These are phyloP conservation scores for Begonia peltatifolia DNA, from an alignment of 306 rosid species.

Conservation along the genomic window DNA sequence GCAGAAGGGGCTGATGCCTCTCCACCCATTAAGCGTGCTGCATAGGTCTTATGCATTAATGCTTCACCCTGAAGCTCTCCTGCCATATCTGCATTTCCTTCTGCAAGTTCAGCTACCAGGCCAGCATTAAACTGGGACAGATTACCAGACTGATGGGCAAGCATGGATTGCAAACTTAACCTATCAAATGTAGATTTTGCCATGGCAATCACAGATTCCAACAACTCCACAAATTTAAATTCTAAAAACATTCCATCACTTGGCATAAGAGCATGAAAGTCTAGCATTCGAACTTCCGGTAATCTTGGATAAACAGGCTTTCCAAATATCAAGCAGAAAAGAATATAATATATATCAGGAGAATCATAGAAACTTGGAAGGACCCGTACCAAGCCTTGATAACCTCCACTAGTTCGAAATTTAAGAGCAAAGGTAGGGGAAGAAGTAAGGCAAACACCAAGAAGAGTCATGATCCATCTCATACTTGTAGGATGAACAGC, in stretches of 20 bases:
- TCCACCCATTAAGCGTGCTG: constrained; percentile 99
- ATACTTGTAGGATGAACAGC: constrained; percentile 95
- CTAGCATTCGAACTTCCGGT: constrained; percentile 99
- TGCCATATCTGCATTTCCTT: constrained; percentile 84
- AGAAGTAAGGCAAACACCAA: constrained; percentile 90
- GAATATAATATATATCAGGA: constrained; percentile 91
- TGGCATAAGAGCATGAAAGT: constrained; percentile 98
- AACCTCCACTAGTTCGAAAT: constrained; percentile 96
- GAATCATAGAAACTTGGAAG: constrained; percentile 95
- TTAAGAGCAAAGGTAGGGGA: constrained; percentile 89
- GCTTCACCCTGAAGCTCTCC: constrained; percentile 99
- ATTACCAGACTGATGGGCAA: constrained; percentile 88
- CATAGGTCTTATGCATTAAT: constrained; percentile 97
- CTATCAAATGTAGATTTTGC: constrained; percentile 88
- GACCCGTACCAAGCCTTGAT: constrained; percentile 82
- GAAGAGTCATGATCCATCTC: constrained; percentile 99
- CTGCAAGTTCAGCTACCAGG: constrained; percentile 96
- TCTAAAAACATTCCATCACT: constrained; percentile 68
- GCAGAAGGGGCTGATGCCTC: constrained; percentile 99
- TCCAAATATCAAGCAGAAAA: constrained; percentile 94
- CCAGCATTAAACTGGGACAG: constrained; percentile 92
- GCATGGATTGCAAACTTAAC: constrained; percentile 83
- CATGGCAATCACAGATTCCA: constrained; percentile 91
- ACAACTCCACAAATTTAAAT: constrained; percentile 61
- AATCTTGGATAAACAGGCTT: constrained; percentile 95